Base-by-base conservation (phyloP, 2,329 filamentous ascomycete species). In the Arthrobotrys megalospora region DNA sequence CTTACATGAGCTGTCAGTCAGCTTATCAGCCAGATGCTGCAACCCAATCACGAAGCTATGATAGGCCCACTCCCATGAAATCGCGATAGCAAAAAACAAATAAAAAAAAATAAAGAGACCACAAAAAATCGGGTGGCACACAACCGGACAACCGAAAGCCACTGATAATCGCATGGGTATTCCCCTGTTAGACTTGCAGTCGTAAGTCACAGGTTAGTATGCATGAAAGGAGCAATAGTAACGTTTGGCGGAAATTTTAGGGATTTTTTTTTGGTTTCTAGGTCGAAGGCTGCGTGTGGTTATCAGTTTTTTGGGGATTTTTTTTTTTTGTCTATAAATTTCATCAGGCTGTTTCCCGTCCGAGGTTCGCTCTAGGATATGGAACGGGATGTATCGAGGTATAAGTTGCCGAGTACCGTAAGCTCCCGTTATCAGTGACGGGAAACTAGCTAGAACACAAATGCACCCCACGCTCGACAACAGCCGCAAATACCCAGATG, bases 21-120 rank as follows among this genome's bases (percentile, higher is more conserved):
- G 50, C 70, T 75, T 75, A 75, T 75, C 70, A 75, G 70, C 70
- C 50, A 68, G 63, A 43, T 43, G 55, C 55, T 60, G 55, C 55
- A 43, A 60, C 36, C 70, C 70, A 75, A 75, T 75, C 70, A 75
- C 43, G 53, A 75, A 50, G 70, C 63, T 34, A 43, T 48, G 70
- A 75, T 75, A 75, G 62, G 47, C 24, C 45, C 24, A 32, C 45
- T 52, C 53, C 55, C 16, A 55, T 32, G 12, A 64, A 65, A 72
- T 38, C 41, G 28, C 47, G 38, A 58, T 21, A 48, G 16, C 64
- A 55, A 67, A 50, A 43, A 48, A 71, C 41, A 21, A 48, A 66
- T 19, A 24, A 66, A 53, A n/a, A n/a, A n/a, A n/a, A n/a, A n/a
- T n/a, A n/a, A n/a, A 43, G 32, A 36, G 45, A 32, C 36, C 55